phyloP scores from a whole-genome alignment of 2,329 filamentous ascomycete species.

The Pestalotiopsis sp. region DNA sequence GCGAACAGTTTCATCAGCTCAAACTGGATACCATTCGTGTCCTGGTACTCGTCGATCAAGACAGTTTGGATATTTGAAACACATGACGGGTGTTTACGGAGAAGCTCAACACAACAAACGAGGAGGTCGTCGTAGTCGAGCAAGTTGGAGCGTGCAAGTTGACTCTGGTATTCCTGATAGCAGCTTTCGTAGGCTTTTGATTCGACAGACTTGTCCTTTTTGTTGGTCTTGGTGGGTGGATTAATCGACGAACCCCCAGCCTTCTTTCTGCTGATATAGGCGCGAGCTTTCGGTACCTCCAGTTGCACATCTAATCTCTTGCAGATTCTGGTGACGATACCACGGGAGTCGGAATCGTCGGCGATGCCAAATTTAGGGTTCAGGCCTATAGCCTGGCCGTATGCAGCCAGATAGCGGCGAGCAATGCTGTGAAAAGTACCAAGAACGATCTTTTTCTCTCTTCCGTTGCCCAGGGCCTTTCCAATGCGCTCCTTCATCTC shows the following conservation, averaged over 20 bases:
- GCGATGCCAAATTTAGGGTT: conserved; percentile 87
- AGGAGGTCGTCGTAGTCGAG: conserved; percentile 95
- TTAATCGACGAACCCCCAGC: conserved; percentile 51
- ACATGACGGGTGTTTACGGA: conserved; percentile 73
- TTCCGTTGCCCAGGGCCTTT: conserved; percentile 75
- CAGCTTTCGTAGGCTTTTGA: conserved; percentile 65
- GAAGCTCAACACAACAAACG: conserved; percentile 77
- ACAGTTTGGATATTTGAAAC: conserved; percentile 90
- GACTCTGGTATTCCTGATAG: conserved; percentile 77
- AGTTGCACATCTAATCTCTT: conserved; percentile 71
- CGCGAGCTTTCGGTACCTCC: conserved; percentile 71
- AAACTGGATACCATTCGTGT: conserved; percentile 94
- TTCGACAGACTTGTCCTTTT: conserved; percentile 41
- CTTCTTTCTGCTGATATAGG: conserved; percentile 74
- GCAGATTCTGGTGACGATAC: conserved; percentile 80
- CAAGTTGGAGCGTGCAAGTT: conserved; percentile 75
- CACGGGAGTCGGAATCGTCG: conserved; percentile 77
- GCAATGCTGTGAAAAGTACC: conserved; percentile 96
- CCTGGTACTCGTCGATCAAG: conserved; percentile 96
- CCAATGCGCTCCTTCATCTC: conserved; percentile 93
- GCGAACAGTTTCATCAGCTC: conserved; percentile 91
- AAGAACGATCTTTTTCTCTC: conserved; percentile 77
- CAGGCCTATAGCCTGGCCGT: conserved; percentile 83
- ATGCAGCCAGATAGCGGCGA: conserved; percentile 78
- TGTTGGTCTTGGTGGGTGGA: conserved; percentile 42